Conservation (phyloP, 1,139 yeast genomes). For the Debaryomyces sp. region DNA sequence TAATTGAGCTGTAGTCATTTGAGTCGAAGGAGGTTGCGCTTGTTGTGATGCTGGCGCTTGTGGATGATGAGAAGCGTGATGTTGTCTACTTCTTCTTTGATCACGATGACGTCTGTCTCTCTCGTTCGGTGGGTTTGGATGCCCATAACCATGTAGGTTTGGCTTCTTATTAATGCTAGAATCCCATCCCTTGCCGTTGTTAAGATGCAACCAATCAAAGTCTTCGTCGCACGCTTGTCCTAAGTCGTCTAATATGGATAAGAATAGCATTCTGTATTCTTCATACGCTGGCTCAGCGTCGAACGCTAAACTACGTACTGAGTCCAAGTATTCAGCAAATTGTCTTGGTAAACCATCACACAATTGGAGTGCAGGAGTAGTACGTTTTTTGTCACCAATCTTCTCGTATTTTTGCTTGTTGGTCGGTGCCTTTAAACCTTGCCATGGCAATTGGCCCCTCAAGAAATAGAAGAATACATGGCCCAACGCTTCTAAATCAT, state of each 20-base stretch:
- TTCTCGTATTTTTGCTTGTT: slow-evolving; percentile 96
- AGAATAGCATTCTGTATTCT: slow-evolving; percentile 74
- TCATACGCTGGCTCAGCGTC: slow-evolving; percentile 96
- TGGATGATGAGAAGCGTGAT: slow-evolving; percentile 31
- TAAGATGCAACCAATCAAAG: slow-evolving; percentile 94
- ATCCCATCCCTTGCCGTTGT: slow-evolving; percentile 94
- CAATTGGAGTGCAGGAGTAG: slow-evolving; percentile 76
- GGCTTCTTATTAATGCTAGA: slow-evolving; percentile 80
- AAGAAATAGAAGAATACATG: slow-evolving; percentile 94
- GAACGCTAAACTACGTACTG: slow-evolving; percentile 81
- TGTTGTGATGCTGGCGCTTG: slow-evolving; percentile 24
- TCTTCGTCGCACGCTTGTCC: slow-evolving; percentile 82
- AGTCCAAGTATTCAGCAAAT: slow-evolving; percentile 81
- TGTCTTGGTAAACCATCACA: slow-evolving; percentile 85
- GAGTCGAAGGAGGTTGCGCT: slow-evolving; percentile 19
- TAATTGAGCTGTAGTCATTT: slow-evolving; percentile 44
- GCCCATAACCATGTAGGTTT: slow-evolving; percentile 89
- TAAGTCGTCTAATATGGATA: slow-evolving; percentile 68
- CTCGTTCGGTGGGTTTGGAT: slow-evolving; percentile 57
- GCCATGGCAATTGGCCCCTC: slow-evolving; percentile 97
- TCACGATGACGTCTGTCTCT: slow-evolving; percentile 55
- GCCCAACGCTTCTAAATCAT: slow-evolving; percentile 93
- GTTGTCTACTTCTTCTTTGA: slow-evolving; percentile 43
- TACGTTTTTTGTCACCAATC: slow-evolving; percentile 92
- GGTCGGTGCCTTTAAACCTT: slow-evolving; percentile 97